Conservation (phyloP, 108 stramenopile species). For the Cyclotella cryptica region DNA sequence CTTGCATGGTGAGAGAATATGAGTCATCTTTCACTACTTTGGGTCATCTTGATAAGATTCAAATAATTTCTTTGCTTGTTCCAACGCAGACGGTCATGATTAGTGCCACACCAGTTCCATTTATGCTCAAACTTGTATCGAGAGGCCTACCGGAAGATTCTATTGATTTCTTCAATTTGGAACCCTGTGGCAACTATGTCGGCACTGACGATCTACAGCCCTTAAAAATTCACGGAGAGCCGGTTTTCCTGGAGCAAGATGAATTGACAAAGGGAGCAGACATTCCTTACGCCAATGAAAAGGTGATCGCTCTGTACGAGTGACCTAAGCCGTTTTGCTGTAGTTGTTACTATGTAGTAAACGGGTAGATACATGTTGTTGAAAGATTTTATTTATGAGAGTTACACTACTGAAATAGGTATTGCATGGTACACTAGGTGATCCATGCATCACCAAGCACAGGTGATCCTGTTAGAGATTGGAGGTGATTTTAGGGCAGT, state of each 20-base stretch:
- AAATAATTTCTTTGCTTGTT: too few species aligned
- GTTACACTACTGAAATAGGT: too few species aligned
- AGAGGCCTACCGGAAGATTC: neutral
- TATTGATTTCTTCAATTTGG: conserved; percentile 32
- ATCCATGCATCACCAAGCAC: too few species aligned
- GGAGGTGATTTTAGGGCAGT: too few species aligned
- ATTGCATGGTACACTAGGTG: too few species aligned
- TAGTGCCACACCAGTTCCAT: conserved; percentile 30
- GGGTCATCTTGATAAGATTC: too few species aligned
- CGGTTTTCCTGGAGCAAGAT: conserved; percentile 39
- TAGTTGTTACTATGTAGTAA: too few species aligned
- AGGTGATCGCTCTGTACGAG: too few species aligned
- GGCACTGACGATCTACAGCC: conserved; percentile 37
- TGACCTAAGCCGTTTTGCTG: too few species aligned
- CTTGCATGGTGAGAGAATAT: conserved; percentile 29
- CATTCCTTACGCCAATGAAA: conserved; percentile 36
- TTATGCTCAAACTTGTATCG: conserved; percentile 26
- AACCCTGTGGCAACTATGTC: conserved; percentile 30
- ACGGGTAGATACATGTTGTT: too few species aligned
- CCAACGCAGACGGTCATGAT: conserved; percentile 43
- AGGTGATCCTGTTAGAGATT: too few species aligned
- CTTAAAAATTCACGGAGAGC: conserved; percentile 23
- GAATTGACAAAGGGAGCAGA: conserved; percentile 19
- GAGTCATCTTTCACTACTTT: conserved; percentile 1
- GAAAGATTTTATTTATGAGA: too few species aligned